phyloP scores from a whole-genome alignment of 495 filamentous ascomycete species.

The Talaromyces trachyspermus region DNA sequence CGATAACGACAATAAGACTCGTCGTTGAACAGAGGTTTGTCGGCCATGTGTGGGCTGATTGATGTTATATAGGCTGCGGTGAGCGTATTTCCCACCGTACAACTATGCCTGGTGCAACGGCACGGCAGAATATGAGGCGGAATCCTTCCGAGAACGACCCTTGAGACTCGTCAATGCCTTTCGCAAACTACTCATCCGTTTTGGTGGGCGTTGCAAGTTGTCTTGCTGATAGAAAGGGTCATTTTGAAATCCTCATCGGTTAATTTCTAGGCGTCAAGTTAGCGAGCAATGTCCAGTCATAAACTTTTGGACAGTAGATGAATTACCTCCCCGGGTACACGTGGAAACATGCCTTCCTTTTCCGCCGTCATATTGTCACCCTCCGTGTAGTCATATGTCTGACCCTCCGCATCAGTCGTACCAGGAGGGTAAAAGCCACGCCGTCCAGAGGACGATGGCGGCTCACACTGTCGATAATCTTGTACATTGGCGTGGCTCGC shows the following conservation, averaged over 20 bases:
- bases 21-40: background rate
- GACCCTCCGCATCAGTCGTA: conserved; percentile 54
- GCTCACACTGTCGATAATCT: conserved; percentile 64
- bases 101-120: background rate
- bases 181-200: conserved; percentile 7
- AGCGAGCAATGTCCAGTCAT: conserved; percentile 1
- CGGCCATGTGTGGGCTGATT: too few species aligned
- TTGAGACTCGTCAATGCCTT: conserved; percentile 7
- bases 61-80: too few species aligned
- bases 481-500: conserved; percentile 74
- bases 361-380: conserved; percentile 80
- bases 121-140: background rate
- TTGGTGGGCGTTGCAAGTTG: conserved; percentile 6
- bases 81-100: too few species aligned
- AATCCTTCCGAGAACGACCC: conserved; percentile 2
- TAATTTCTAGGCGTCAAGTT: conserved; percentile 26
- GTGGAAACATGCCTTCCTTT: conserved; percentile 29
- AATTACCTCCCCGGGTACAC: conserved; percentile 28
- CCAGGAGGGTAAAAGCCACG: conserved; percentile 70
- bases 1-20: too few species aligned
- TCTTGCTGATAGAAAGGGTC: conserved; percentile 32
- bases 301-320: background rate
- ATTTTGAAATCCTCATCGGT: conserved; percentile 43
- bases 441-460: conserved; percentile 82
- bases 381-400: conserved; percentile 72